phyloP scores from a whole-genome alignment of 2,329 filamentous ascomycete genomes.

The Fusarium sp. region DNA sequence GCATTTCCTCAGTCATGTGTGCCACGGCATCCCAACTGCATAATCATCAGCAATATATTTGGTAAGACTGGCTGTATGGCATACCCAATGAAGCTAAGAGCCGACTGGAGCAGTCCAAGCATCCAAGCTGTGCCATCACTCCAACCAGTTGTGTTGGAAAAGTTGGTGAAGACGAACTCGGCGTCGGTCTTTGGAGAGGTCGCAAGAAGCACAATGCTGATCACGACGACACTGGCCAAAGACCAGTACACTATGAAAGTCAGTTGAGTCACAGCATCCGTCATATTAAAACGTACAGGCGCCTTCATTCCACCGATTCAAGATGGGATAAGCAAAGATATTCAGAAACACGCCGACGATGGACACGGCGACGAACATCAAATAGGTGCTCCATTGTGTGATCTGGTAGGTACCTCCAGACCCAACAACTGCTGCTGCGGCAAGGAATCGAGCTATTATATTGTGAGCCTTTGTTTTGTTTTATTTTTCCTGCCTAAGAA shows the following conservation, averaged over 20 bases:
- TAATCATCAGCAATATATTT: not conserved
- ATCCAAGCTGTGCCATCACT: constrained; percentile 62
- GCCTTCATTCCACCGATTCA: constrained; percentile 58
- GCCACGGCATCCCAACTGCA: constrained; percentile 59
- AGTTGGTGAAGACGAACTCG: constrained; percentile 60
- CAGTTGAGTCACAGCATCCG: not conserved
- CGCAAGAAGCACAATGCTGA: constrained; percentile 59
- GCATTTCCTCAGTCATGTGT: constrained; percentile 64
- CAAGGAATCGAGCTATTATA: constrained; percentile 57
- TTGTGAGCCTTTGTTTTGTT: constrained; percentile 1
- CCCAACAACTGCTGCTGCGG: constrained; percentile 57
- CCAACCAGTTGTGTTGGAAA: constrained; percentile 62
- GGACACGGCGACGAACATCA: constrained; percentile 55
- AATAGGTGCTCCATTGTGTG: constrained; percentile 57
- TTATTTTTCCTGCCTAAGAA: too few relatives aligned
- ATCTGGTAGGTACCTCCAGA: constrained; percentile 57
- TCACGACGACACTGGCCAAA: constrained; percentile 56
- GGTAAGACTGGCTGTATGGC: accelerated
- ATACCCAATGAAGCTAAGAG: constrained; percentile 52
- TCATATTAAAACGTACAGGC: constrained; percentile 49
- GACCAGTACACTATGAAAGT: constrained; percentile 56
- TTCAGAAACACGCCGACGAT: constrained; percentile 52
- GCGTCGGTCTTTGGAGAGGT: constrained; percentile 57
- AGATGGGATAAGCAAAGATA: constrained; percentile 58
- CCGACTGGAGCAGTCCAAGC: constrained; percentile 59